These are phyloP conservation scores for Penicillium sp. DNA, from an alignment of 2,329 filamentous ascomycete genomes.

Conservation along the genomic window DNA sequence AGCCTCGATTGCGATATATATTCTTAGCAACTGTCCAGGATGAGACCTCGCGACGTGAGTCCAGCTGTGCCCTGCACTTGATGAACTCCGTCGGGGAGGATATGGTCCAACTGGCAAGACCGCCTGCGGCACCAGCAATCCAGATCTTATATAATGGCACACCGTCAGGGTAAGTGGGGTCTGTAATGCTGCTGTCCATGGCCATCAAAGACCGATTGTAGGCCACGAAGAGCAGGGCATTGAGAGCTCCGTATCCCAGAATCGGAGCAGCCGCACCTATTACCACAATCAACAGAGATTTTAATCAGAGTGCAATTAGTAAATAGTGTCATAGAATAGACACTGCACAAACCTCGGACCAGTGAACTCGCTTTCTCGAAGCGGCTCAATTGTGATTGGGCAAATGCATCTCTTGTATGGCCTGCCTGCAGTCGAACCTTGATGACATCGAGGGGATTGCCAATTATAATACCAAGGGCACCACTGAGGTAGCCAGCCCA, in stretches of 20 bases:
- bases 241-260: slow-evolving; percentile 86
- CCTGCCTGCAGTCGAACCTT: slow-evolving; percentile 81
- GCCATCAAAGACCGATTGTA: slow-evolving; percentile 81
- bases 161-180: slow-evolving; percentile 49
- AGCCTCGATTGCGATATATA: slow-evolving; percentile 61
- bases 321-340: not conserved
- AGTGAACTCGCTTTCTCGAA: slow-evolving; percentile 43
- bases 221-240: slow-evolving; percentile 84
- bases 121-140: slow-evolving; percentile 77
- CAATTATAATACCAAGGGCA: slow-evolving; percentile 81
- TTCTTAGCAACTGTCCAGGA: slow-evolving; percentile 67
- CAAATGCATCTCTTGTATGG: slow-evolving; percentile 28
- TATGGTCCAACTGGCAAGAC: slow-evolving; percentile 81
- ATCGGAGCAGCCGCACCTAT: slow-evolving; percentile 80
- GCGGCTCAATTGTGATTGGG: slow-evolving; percentile 32
- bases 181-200: slow-evolving; percentile 53
- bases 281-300: slow-evolving; percentile 10
- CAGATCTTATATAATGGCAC: slow-evolving; percentile 69
- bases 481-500: slow-evolving; percentile 92
- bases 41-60: slow-evolving; percentile 51
- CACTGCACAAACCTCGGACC: slow-evolving; percentile 42
- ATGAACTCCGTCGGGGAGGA: slow-evolving; percentile 88
- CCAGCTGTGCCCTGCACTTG: slow-evolving; percentile 85
- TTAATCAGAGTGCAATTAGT: not conserved
- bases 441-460: slow-evolving; percentile 80